phyloP scores from a whole-genome alignment of 2,329 filamentous ascomycete genomes.

The Cladosporium halotolerans region DNA sequence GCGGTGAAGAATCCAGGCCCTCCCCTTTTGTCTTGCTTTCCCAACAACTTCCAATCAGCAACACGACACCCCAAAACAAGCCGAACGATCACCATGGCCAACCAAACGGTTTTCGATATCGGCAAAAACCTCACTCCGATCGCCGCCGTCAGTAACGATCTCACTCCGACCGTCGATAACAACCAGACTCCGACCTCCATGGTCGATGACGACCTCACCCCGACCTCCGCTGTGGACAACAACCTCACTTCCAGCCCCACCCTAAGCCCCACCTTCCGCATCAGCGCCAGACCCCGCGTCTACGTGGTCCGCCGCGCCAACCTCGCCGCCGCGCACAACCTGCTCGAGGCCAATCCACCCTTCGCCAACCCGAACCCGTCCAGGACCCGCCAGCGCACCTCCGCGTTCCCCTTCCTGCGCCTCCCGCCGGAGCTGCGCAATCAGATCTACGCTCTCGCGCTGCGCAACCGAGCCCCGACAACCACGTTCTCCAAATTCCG shows the following conservation, averaged over 20 bases:
- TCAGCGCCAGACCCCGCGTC: too few relatives aligned
- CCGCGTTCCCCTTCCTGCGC: background rate
- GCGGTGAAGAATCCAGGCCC: too few relatives aligned
- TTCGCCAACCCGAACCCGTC: background rate
- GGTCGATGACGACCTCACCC: background rate
- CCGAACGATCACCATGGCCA: too few relatives aligned
- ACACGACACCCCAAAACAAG: too few relatives aligned
- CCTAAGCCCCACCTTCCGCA: too few relatives aligned
- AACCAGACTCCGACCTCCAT: background rate
- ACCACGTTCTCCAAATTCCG: background rate
- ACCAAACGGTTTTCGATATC: too few relatives aligned
- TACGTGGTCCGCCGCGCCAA: background rate
- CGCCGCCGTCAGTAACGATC: too few relatives aligned
- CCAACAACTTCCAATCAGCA: too few relatives aligned
- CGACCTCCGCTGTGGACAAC: background rate
- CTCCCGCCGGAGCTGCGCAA: constrained; percentile 1
- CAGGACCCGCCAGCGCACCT: background rate
- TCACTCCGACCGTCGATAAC: background rate
- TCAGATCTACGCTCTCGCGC: background rate
- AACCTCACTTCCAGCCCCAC: background rate
- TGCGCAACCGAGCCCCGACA: background rate
- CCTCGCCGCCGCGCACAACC: background rate
- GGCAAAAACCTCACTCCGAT: too few relatives aligned
- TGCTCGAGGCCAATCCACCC: background rate
- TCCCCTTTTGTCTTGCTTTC: too few relatives aligned